Evolutionary conservation across 257 asterid species (phyloP), one percentile per base, ranked within the genome.

Genomic region (Lantana camara): DNA sequence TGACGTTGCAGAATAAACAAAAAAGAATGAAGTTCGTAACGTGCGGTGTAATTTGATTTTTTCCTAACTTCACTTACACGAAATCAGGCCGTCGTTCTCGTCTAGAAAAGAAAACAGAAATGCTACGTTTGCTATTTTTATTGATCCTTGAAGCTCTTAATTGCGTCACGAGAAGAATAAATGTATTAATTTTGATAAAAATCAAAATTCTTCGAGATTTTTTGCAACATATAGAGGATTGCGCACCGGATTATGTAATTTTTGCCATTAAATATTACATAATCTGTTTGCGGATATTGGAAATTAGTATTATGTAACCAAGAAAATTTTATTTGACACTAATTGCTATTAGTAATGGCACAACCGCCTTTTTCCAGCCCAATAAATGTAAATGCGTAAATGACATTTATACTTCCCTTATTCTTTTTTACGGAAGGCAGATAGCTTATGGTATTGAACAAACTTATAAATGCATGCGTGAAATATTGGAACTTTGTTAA

Each of bases 71-170:
- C 32, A 6, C 13, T 55, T 27, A 58, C 60, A 48, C 42, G 42
- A 16, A 41, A 27, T 27, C 32, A 9, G n/a, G 66, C n/a, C 2
- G 32, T 65, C 34, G 52, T 42, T 23, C 63, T 48, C 57, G 32
- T 40, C 46, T 69, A 47, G n/a, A 11, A 42, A 51, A 60, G 30
- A 22, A 64, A 59, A 10, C 17, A 16, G 38, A 57, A 55, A 20
- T 40, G 63, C 45, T 35, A 27, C 55, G 41, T 56, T 17, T 17
- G 50, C 70, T 27, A 29, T 68, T 62, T 61, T 44, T 55, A 0
- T 24, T 14, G 52, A 57, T 50, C 19, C 16, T 48, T 34, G 11
- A 13, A 45, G 52, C 51, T 65, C 50, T 64, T 66, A 30, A 37
- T 34, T 50, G 77, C 3, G 21, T 37, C 19, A 21, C 20, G 20